Conservation (phyloP, 805 yeast genomes). For the Ogataea methylovora region DNA sequence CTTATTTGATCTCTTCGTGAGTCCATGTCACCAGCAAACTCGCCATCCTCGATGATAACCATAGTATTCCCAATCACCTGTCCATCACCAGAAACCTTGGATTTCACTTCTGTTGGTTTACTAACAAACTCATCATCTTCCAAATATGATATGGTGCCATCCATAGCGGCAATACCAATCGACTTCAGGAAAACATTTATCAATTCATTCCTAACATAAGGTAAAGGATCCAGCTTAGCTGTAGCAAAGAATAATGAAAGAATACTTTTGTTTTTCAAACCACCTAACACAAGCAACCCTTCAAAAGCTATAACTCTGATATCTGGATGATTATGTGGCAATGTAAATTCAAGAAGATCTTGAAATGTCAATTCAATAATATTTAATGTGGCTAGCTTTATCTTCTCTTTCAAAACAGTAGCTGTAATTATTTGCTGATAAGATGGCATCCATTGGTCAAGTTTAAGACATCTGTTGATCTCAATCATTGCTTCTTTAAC, state of each 20-base stretch:
- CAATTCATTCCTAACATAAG: slow-evolving; percentile 43
- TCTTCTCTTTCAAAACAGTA: slow-evolving; percentile 51
- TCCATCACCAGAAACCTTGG: neutral
- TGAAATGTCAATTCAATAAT: slow-evolving; percentile 42
- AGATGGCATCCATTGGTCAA: slow-evolving; percentile 86
- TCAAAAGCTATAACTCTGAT: slow-evolving; percentile 63
- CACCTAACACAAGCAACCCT: slow-evolving; percentile 68
- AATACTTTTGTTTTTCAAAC: slow-evolving; percentile 56
- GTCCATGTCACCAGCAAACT: slow-evolving; percentile 32
- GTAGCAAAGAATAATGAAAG: slow-evolving; percentile 55
- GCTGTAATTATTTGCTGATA: slow-evolving; percentile 48
- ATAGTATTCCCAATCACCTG: slow-evolving; percentile 21
- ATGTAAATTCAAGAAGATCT: slow-evolving; percentile 48
- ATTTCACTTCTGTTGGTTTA: slow-evolving; percentile 4
- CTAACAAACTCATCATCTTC: slow-evolving; percentile 57
- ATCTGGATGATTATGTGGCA: slow-evolving; percentile 36
- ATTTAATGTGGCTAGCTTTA: slow-evolving; percentile 50
- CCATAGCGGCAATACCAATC: slow-evolving; percentile 59
- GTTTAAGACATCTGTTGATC: slow-evolving; percentile 62
- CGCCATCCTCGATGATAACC: slow-evolving; percentile 53
- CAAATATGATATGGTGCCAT: slow-evolving; percentile 48
- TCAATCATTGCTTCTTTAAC: slow-evolving; percentile 50
- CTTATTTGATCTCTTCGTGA: slow-evolving; percentile 60
- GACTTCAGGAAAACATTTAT: slow-evolving; percentile 39
- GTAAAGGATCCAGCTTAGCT: slow-evolving; percentile 47